These are phyloP conservation scores for Wallacemonas sp. DNA, from an alignment of 208 protist species.

Conservation along the genomic window DNA sequence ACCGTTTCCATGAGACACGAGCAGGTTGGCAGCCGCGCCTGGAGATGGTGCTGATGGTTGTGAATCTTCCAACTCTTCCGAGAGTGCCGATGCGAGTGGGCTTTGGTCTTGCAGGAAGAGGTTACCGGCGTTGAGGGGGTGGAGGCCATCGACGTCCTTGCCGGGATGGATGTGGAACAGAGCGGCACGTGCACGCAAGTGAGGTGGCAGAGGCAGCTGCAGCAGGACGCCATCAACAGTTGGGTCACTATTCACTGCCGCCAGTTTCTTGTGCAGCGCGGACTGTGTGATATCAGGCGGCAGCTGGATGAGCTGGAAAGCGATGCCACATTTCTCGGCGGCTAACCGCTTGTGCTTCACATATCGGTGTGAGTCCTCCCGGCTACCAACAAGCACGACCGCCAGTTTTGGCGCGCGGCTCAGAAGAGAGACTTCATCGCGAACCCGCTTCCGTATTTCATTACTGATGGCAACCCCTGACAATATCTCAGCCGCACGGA, in stretches of 20 bases:
- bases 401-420: slow-evolving; percentile 74
- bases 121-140: slow-evolving; percentile 90
- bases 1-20: slow-evolving; percentile 17
- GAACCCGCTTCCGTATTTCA: slow-evolving; percentile 38
- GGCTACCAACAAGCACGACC: slow-evolving; percentile 93
- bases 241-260: slow-evolving; percentile 31
- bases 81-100: slow-evolving; percentile 24
- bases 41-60: background rate
- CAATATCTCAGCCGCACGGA: slow-evolving; percentile 37
- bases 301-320: slow-evolving; percentile 34
- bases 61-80: background rate
- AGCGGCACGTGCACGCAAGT: slow-evolving; percentile 77
- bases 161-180: slow-evolving; percentile 61
- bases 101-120: slow-evolving; percentile 64
- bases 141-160: slow-evolving; percentile 95
- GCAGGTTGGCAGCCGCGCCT: background rate
- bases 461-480: slow-evolving; percentile 42
- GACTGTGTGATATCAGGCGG: slow-evolving; percentile 28
- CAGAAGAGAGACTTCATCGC: slow-evolving; percentile 27
- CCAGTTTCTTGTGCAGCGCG: slow-evolving; percentile 42
- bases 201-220: slow-evolving; percentile 93
- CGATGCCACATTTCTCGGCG: slow-evolving; percentile 49
- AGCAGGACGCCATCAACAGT: slow-evolving; percentile 80
- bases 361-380: slow-evolving; percentile 85
- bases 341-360: slow-evolving; percentile 51